These are phyloP conservation scores for Aspergillus sergii DNA, from an alignment of 2,329 filamentous ascomycete species.

Conservation along the genomic window DNA sequence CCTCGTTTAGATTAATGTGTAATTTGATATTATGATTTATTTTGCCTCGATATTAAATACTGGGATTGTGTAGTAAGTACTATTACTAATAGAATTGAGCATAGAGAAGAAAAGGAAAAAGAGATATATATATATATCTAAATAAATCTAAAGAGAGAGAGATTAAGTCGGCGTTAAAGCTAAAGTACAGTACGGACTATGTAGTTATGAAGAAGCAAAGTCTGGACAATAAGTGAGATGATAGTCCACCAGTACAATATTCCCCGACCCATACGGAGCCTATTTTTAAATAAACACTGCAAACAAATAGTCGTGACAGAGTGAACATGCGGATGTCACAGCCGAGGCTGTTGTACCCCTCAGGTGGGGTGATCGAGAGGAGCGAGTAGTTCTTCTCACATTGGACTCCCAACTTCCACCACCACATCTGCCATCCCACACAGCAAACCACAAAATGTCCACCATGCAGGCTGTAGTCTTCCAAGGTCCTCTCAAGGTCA, in stretches of 20 bases:
- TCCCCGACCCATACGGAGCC: neutral
- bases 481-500: constrained; percentile 73
- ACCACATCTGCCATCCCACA: neutral
- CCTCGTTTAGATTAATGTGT: no score
- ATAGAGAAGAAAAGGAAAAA: no score
- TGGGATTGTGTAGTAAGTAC: no score
- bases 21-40: no score
- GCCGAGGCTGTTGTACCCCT: neutral
- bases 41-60: no score
- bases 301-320: neutral
- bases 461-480: constrained; percentile 86
- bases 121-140: no score
- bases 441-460: neutral
- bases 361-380: neutral
- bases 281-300: neutral
- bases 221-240: no score
- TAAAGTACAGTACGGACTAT: no score
- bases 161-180: no score
- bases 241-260: neutral
- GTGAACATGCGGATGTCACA: neutral
- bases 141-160: no score
- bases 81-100: no score
- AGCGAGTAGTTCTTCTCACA: neutral
- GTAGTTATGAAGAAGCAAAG: no score
- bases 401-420: neutral